Evolutionary conservation across 208 protist genomes (phyloP), one percentile per base, ranked within the genome.

Genomic region (Wallacemonas sp.): DNA sequence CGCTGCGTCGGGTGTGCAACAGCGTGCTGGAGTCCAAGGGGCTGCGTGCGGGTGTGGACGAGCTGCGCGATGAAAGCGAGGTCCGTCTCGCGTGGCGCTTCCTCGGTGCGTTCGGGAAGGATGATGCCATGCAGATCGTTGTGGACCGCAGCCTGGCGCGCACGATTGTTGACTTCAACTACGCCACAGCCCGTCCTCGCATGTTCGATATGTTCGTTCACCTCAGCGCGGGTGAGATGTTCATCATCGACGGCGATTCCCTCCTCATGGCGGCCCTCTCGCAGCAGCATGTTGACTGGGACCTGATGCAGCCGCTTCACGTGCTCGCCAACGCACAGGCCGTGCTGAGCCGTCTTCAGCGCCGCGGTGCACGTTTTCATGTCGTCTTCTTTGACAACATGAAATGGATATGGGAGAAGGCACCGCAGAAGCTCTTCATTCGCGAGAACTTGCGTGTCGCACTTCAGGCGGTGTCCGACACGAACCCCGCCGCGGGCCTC

Each of bases 161-260:
- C 24, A 66, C 63, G 15, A 85, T 79, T 0, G 79, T 92, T 15
- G 77, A 95, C 22, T 72, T 76, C 55, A 81, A 89, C 74, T 97
- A 97, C 67, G 77, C 75, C 33, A 93, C 75, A 30, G 73, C 82
- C n/a, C 76, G 83, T 6, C 92, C 92, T n/a, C 79, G 80, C 12
- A 79, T 90, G 70, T 88, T 92, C 68, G 90, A 97, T 51, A 93
- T 97, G 70, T 97, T 97, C 54, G 80, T 93, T 6, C 89, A 97
- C 66, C 74, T 97, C 36, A 93, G 82, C 59, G 90, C 88, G 27
- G 77, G 68, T 47, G 90, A 94, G 66, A 93, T 94, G 78, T 97
- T 97, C 62, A 93, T 97, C 76, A 91, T 97, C 70, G 92, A 97
- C 62, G 89, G 89, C 54, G 92, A 97, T 66, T 88, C 92, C 27